Base-by-base conservation (phyloP, 805 yeast species). In the Limtongozyma cylindracea region DNA sequence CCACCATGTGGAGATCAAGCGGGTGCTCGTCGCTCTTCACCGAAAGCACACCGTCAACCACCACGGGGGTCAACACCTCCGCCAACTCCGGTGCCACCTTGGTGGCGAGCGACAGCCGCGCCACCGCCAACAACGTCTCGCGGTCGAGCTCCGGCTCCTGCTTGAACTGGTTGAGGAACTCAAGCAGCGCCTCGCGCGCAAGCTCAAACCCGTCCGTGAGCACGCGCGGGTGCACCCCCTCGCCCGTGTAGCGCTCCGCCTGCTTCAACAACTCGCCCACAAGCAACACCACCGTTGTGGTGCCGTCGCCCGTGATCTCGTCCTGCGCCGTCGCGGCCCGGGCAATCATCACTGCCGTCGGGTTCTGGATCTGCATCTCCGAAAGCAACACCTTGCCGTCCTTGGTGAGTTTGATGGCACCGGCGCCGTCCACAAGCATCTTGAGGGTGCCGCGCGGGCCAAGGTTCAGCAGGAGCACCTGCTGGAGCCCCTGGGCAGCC, bases 291-390 rank as follows among this genome's bases (percentile, higher is more conserved):
- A 88, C 98, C 2, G 94, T 73, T 5, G 96, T 84, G 24, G 98
- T 88, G 31, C 98, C 98, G 47, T 88, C 98, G 22, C 98, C 98
- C n/a, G 96, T 76, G 40, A 88, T 78, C 46, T 88, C 98, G 45
- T 88, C 98, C 48, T 88, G 98, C 1, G 98, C 95, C 20, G 93
- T 67, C 22, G 98, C 98, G 9, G 96, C 98, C 31, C 96, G 61
- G 3, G 98, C 92, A 31, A 51, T 50, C 56, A 50, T 50, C 19
- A 53, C 56, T 2, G 58, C 58, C 5, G 58, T 53, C 8, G 59
- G 58, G 27, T 53, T 56, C 31, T 53, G 58, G 46, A 84, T 84
- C 49, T 88, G 98, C 98, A 88, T 88, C 41, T 88, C 98, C 19
- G 74, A 63, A 27, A 88, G 54, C 25, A 88, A 53, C 6, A 88